These are phyloP conservation scores for Nakaseomyces bracarensis DNA, from an alignment of 1,139 yeast species.

Conservation along the genomic window DNA sequence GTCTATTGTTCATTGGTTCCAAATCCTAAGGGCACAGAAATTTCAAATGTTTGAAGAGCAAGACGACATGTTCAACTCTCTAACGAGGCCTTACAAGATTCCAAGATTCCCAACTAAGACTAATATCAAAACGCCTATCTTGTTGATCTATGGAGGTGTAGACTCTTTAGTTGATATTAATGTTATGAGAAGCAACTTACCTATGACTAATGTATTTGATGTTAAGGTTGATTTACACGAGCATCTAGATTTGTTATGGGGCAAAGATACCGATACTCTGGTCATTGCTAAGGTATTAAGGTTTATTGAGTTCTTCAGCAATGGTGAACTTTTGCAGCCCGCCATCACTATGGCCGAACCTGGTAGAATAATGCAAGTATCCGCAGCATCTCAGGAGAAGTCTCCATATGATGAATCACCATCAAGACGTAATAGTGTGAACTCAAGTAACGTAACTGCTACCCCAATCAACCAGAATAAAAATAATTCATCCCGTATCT, in stretches of 20 bases:
- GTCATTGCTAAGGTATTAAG: slow-evolving; percentile 48
- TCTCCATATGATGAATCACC: neutral
- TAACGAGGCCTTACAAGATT: slow-evolving; percentile 39
- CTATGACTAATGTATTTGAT: slow-evolving; percentile 30
- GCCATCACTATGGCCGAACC: slow-evolving; percentile 2
- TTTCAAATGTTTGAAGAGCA: slow-evolving; percentile 85
- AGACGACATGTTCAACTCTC: slow-evolving; percentile 31
- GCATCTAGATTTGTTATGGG: slow-evolving; percentile 89
- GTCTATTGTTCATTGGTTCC: slow-evolving; percentile 94
- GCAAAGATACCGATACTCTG: slow-evolving; percentile 49
- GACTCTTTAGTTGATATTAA: slow-evolving; percentile 84
- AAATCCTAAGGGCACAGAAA: slow-evolving; percentile 67
- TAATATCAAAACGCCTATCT: slow-evolving; percentile 62
- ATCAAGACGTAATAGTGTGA: slow-evolving; percentile 1
- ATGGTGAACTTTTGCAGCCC: slow-evolving; percentile 1
- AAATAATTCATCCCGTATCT: neutral
- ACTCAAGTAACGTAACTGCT: neutral
- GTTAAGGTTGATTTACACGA: slow-evolving; percentile 43
- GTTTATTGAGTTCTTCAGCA: slow-evolving; percentile 26
- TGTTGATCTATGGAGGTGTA: slow-evolving; percentile 65
- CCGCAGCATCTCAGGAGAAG: neutral
- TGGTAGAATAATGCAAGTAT: slow-evolving; percentile 1
- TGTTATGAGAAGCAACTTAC: slow-evolving; percentile 44
- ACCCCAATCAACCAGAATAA: neutral
- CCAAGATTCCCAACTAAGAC: slow-evolving; percentile 46